Evolutionary conservation across 768 basidiomycete species (phyloP), one percentile per base, ranked within the genome.

Genomic region (Leccinum disarticulatum): DNA sequence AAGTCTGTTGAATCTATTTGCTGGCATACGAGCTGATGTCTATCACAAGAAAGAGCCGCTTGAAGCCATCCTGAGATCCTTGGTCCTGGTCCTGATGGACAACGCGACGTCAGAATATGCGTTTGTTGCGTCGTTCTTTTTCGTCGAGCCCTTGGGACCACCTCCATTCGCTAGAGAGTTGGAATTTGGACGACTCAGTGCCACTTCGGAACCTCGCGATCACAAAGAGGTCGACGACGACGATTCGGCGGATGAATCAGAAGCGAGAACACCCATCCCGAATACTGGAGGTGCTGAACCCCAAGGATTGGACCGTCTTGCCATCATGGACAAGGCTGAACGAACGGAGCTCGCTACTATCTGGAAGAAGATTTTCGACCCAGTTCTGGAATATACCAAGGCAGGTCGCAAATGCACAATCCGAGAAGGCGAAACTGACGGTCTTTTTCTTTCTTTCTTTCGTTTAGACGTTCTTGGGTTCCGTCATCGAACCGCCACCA

Each of bases 291-390:
- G 69, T 72, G 9, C 73, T 74, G 55, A 76, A 6, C 55, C 53
- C 17, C 61, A 62, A 30, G 61, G 53, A 13, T 66, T 71, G 28
- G 69, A 53, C 28, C 68, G 66, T 77, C 41, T 72, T 66, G 31
- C 68, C 47, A 68, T 72, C 30, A 77, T 75, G 55, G 75, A 79
- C 36, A 89, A 86, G 73, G 83, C 85, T 57, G 86, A 89, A 57
- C 82, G 84, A 63, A 77, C 81, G 10, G 80, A 76, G 11, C 74
- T 88, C 31, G 84, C 86, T 65, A 77, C 77, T 2, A 78, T 92
- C 11, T 99, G 95, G 95, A 96, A 94, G 72, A 90, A 92, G 68
- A 84, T 97, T 43, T 85, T 97, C 75, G 95, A 96, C 63, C 93
- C 97, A 1, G 90, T 91, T 5, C 75, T 96, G 59, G 90, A 92